phyloP scores from a whole-genome alignment of 1,284 basidiomycete genomes.

The Rhodotorula glutinis region DNA sequence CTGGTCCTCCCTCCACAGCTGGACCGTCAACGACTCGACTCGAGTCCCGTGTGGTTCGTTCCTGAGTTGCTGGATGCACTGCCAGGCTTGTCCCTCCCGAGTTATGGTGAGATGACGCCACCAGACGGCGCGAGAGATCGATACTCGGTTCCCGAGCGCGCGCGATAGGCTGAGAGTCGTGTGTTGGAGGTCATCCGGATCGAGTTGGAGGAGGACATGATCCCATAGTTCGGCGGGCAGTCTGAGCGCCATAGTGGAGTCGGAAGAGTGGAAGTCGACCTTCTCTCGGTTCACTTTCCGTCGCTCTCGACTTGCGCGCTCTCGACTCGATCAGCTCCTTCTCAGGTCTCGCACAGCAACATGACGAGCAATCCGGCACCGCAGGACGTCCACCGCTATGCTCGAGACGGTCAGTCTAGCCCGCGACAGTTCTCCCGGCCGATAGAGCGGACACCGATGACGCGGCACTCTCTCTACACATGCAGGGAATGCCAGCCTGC shows the following conservation, averaged over 20 bases:
- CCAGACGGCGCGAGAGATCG: constrained; percentile 22
- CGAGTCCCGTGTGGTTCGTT: constrained; percentile 1
- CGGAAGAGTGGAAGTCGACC: too few species aligned
- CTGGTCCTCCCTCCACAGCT: constrained; percentile 41
- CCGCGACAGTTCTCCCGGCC: not conserved
- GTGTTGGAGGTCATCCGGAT: constrained; percentile 29
- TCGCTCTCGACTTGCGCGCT: too few species aligned
- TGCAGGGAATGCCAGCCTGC: constrained; percentile 25
- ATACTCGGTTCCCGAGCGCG: constrained; percentile 18
- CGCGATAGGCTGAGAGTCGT: constrained; percentile 31
- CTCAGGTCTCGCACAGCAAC: too few species aligned
- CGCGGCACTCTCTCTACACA: not conserved
- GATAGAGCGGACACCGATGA: constrained; percentile 4
- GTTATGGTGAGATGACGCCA: constrained; percentile 33
- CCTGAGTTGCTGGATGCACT: constrained; percentile 23
- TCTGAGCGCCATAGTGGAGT: not conserved
- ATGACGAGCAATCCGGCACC: constrained; percentile 1
- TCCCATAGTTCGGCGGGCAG: constrained; percentile 42
- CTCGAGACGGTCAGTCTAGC: constrained; percentile 33
- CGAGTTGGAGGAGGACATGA: constrained; percentile 27
- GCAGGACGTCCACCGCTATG: constrained; percentile 30
- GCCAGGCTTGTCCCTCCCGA: constrained; percentile 32
- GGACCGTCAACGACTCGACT: constrained; percentile 15
- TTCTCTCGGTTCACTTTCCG: not conserved
- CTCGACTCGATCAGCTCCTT: too few species aligned